These are phyloP conservation scores for Taphrina communis DNA, from an alignment of 1,139 yeast species.

Conservation along the genomic window DNA sequence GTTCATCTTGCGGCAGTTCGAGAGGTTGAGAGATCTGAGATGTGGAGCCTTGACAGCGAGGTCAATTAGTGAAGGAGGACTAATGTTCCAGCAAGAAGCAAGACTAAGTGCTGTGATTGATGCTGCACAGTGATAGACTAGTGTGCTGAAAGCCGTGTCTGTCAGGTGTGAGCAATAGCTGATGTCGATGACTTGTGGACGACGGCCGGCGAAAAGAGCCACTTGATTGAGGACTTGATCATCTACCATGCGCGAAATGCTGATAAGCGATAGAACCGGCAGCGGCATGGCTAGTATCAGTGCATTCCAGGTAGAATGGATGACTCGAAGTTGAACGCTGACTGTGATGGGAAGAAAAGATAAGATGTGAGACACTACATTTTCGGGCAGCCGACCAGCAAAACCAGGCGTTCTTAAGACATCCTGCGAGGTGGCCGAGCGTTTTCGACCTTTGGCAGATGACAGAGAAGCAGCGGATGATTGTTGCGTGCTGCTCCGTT, in stretches of 20 bases:
- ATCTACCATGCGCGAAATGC: slow-evolving; percentile 65
- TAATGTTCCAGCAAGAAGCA: slow-evolving; percentile 77
- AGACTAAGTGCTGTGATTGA: slow-evolving; percentile 65
- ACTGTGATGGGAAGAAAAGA: slow-evolving; percentile 39
- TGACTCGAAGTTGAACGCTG: slow-evolving; percentile 43
- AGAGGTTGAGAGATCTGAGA: slow-evolving; percentile 66
- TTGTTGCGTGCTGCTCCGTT: slow-evolving; percentile 16
- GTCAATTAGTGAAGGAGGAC: slow-evolving; percentile 82
- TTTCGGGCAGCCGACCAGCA: slow-evolving; percentile 43
- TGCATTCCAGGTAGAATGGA: slow-evolving; percentile 45
- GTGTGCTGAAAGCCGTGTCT: slow-evolving; percentile 72
- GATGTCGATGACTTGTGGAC: slow-evolving; percentile 67
- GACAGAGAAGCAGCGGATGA: slow-evolving; percentile 15
- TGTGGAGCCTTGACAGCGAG: slow-evolving; percentile 64
- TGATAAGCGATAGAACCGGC: slow-evolving; percentile 61
- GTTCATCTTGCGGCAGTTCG: slow-evolving; percentile 74
- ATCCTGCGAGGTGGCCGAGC: slow-evolving; percentile 13
- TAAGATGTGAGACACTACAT: slow-evolving; percentile 42
- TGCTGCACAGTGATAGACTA: slow-evolving; percentile 72
- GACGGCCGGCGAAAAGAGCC: slow-evolving; percentile 70
- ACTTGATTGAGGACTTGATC: slow-evolving; percentile 65
- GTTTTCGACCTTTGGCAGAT: slow-evolving; percentile 10
- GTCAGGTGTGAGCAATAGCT: slow-evolving; percentile 78
- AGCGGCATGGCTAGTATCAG: slow-evolving; percentile 48
- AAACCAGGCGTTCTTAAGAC: neutral